Evolutionary conservation across 2,329 filamentous ascomycete species (phyloP), one percentile per base, ranked within the genome.

Genomic region (Xylaria hypoxylon): DNA sequence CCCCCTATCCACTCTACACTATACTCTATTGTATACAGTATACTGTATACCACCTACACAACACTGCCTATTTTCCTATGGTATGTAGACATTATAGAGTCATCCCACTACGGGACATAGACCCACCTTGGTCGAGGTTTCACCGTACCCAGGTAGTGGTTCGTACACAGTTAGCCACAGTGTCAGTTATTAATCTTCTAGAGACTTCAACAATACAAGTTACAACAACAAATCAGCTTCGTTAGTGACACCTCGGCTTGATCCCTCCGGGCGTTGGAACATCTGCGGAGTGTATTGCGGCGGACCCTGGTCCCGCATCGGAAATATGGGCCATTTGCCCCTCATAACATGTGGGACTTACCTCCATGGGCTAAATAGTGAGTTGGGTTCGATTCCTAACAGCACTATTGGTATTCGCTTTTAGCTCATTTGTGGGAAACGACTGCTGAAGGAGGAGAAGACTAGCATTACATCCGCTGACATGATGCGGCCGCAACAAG

Each of bases 91-190:
- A n/a, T n/a, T n/a, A n/a, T n/a, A n/a, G 10, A 38, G 11, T 38
- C 13, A 38, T 38, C 11, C 35, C 35, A 38, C 35, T 15, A 15
- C 13, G 10, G 13, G 35, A 3, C 13, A 15, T 38, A 2, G 35
- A 5, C 35, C 35, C 35, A 38, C 35, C 31, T 33, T 10, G 31
- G 31, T 33, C 31, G 10, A 33, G 44, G 11, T 26, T 26, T 22
- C 11, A 26, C 11, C 10, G 10, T 10, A 33, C 22, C 2, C 11
- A 26, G 17, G 44, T 47, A 47, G 44, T 22, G 13, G 22, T 11
- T 47, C 19, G 44, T 26, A 47, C 44, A 47, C 44, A 47, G 44
- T 47, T 26, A 47, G 44, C 19, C 44, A 47, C 44, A 47, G 44
- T 47, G 44, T 26, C 13, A 26, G 31, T 33, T 33, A 22, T 26